Evolutionary conservation across 129 eudicot genomes (phyloP), one percentile per base, ranked within the genome.

Genomic region (Centella asiatica): DNA sequence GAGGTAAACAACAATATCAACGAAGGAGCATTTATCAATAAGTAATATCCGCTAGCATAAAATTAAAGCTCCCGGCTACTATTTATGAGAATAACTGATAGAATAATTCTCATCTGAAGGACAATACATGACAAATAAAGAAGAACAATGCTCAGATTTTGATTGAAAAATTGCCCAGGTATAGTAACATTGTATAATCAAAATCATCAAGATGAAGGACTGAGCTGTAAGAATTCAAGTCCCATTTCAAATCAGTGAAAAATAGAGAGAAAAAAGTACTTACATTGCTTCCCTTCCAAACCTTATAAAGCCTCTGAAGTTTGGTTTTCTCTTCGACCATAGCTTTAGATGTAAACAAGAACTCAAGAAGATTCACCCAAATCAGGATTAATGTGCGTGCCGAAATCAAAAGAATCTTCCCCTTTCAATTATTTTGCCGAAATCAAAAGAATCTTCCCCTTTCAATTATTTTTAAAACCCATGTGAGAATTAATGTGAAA

Each of bases 261-360:
- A 36, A 6, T 10, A 19, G 23, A 36, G 15, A 20, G 34, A 24
- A 45, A 60, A 68, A n/a, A n/a, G n/a, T n/a, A 53, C 85, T 86
- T 81, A 90, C 97, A 81, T 90, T 90, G 79, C 80, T 90, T 62
- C 97, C 97, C 61, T 76, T 90, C 97, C 97, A 90, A 50, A 75
- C 93, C 62, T 90, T 83, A 77, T 85, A 86, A n/a, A 76, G 83
- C 77, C 83, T 68, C 76, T 64, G 74, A 2, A 74, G 74, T 60
- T 71, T 51, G 52, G 76, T 66, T 23, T 69, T 71, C 20, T 60
- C 70, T 18, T 52, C 77, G 45, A 64, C 77, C 90, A 86, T 86
- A 57, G 17, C 37, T 27, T 18, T 45, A 36, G 31, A 57, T 28
- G 46, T 26, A 31, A 20, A 34, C n/a, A n/a, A n/a, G n/a, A n/a